phyloP scores from a whole-genome alignment of 805 yeast species.

The Candida sphagnicola region DNA sequence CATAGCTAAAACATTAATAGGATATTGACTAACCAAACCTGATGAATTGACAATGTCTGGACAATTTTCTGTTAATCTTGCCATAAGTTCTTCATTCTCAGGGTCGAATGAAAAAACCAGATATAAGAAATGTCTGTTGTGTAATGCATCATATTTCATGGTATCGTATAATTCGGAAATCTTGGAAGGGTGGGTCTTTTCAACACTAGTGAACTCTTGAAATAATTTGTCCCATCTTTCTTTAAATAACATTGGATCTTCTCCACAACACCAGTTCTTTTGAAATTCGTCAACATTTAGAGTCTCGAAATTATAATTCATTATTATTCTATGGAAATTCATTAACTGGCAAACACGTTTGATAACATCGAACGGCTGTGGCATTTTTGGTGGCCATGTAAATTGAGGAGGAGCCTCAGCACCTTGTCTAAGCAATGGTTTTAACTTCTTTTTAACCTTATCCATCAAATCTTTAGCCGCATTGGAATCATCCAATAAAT shows the following conservation, averaged over 20 bases:
- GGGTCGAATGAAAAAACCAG: constrained; percentile 70
- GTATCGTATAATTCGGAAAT: constrained; percentile 96
- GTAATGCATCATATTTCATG: constrained; percentile 97
- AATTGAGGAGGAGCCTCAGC: constrained; percentile 96
- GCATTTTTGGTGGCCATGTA: constrained; percentile 98
- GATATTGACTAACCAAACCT: constrained; percentile 64
- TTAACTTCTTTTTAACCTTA: constrained; percentile 92
- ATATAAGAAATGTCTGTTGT: constrained; percentile 84
- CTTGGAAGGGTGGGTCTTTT: constrained; percentile 95
- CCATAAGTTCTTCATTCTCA: constrained; percentile 32
- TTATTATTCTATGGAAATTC: constrained; percentile 82
- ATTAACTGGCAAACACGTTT: constrained; percentile 91
- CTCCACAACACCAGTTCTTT: constrained; percentile 92
- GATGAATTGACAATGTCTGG: constrained; percentile 45
- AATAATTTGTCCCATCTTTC: constrained; percentile 98
- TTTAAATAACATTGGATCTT: constrained; percentile 82
- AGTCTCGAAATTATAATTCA: constrained; percentile 73
- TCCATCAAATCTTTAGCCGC: constrained; percentile 99
- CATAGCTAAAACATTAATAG: constrained; percentile 71
- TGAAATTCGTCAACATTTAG: constrained; percentile 69
- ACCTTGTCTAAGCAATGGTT: constrained; percentile 91
- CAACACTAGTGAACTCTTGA: constrained; percentile 86
- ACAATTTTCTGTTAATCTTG: constrained; percentile 35
- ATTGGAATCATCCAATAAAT: constrained; percentile 89
- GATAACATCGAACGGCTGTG: constrained; percentile 92